These are phyloP conservation scores for Sphagnurus paluster DNA, from an alignment of 1,284 basidiomycete species.

Conservation along the genomic window DNA sequence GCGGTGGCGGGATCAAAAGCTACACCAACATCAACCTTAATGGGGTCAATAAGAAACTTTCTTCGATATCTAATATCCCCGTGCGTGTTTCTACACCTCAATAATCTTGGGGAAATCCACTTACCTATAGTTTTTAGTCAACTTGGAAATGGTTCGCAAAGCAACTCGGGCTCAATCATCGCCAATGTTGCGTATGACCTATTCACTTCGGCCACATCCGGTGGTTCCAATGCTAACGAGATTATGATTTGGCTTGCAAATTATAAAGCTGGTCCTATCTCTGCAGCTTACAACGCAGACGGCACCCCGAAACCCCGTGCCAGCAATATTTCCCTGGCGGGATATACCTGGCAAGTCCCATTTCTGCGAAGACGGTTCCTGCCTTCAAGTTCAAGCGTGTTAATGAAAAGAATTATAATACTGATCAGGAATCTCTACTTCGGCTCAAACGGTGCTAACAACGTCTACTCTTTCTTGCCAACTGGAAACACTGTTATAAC, in stretches of 20 bases:
- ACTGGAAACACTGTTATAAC: slow-evolving; percentile 39
- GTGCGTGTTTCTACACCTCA: too few relatives aligned
- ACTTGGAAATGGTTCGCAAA: slow-evolving; percentile 41
- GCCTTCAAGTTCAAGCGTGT: too few relatives aligned
- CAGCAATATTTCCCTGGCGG: slow-evolving; percentile 45
- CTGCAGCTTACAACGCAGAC: slow-evolving; percentile 41
- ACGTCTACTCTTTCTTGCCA: slow-evolving; percentile 65
- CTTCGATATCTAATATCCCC: slow-evolving; percentile 52
- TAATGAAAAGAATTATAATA: not conserved
- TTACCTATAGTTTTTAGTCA: slow-evolving; percentile 23
- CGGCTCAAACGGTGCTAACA: slow-evolving; percentile 59
- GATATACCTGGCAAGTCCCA: slow-evolving; percentile 45
- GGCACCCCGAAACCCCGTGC: slow-evolving; percentile 51
- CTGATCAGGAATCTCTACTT: slow-evolving; percentile 51
- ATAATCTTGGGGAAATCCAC: too few relatives aligned
- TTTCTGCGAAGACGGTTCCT: too few relatives aligned
- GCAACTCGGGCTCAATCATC: slow-evolving; percentile 33
- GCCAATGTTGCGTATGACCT: slow-evolving; percentile 63
- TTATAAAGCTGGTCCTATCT: slow-evolving; percentile 59
- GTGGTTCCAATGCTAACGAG: slow-evolving; percentile 55
- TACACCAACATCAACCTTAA: slow-evolving; percentile 60
- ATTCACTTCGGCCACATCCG: slow-evolving; percentile 54
- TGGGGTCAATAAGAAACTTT: slow-evolving; percentile 51
- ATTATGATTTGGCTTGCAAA: slow-evolving; percentile 72
- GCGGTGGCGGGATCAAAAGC: slow-evolving; percentile 56